Evolutionary conservation across 2,329 filamentous ascomycete genomes (phyloP).

Genomic region (Anisogramma anomala): DNA sequence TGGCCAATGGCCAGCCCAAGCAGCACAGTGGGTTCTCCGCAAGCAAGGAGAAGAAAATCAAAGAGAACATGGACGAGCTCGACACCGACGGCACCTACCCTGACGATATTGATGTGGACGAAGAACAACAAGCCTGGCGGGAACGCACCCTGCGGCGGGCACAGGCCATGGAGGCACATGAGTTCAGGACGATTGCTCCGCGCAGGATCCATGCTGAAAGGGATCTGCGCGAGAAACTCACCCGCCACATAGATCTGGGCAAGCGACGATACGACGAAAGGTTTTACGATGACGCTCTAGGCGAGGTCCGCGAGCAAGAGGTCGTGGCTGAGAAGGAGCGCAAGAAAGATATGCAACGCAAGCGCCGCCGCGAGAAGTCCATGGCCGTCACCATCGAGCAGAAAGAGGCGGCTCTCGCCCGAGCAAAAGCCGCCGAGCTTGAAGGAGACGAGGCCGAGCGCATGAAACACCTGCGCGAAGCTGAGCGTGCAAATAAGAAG

Average conservation of each 20-base stretch:
- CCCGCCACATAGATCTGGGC: constrained; percentile 56
- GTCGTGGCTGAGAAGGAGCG: constrained; percentile 93
- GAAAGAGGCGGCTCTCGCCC: constrained; percentile 71
- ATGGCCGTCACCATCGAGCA: constrained; percentile 88
- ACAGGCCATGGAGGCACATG: constrained; percentile 50
- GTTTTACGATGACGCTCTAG: constrained; percentile 69
- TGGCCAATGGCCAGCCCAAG: constrained; percentile 47
- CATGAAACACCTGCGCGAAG: constrained; percentile 69
- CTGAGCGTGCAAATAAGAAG: constrained; percentile 85
- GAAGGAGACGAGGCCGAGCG: constrained; percentile 62
- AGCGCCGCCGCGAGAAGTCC: constrained; percentile 88
- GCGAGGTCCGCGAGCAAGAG: constrained; percentile 81
- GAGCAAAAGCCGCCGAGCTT: constrained; percentile 58
- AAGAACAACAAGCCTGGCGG: constrained; percentile 37
- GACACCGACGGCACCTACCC: constrained; percentile 32
- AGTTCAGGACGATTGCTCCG: constrained; percentile 53
- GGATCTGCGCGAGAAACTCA: constrained; percentile 49
- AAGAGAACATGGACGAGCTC: constrained; percentile 45
- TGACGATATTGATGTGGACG: constrained; percentile 32
- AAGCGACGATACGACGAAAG: constrained; percentile 65
- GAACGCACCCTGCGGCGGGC: constrained; percentile 55
- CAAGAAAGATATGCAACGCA: constrained; percentile 99
- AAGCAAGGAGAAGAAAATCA: constrained; percentile 57
- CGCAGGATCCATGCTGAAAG: constrained; percentile 48
- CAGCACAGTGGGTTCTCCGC: constrained; percentile 36